Percentiles rank a stretch among this genome's conserved stretches.
Evolutionary conservation across 2,329 filamentous ascomycete genomes (phyloP).

Genomic region (Xylariaceae sp.): DNA sequence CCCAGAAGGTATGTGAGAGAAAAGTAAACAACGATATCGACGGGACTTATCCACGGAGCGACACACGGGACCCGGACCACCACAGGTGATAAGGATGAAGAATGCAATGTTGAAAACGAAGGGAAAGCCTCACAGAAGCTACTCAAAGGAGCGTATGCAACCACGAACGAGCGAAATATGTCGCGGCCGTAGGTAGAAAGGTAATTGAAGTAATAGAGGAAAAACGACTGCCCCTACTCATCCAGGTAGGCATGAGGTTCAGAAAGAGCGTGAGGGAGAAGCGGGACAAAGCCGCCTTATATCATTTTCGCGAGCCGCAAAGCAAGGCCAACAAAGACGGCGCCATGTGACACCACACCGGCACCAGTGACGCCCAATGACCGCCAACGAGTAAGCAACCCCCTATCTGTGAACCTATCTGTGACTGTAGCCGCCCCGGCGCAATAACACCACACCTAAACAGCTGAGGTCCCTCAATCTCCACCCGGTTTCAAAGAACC

Average conservation of each 20-base stretch:
- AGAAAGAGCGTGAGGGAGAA: neutral
- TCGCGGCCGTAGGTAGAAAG: neutral
- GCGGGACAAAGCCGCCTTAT: neutral
- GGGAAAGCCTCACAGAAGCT: conserved; percentile 17
- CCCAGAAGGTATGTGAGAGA: neutral
- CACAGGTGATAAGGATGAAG: neutral
- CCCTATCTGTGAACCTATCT: neutral
- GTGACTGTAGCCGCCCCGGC: neutral
- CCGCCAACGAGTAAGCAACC: neutral
- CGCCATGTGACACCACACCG: neutral
- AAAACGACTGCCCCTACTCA: neutral
- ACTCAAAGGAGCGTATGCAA: conserved; percentile 9
- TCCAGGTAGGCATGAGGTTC: neutral
- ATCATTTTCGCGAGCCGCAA: neutral
- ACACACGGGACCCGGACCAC: neutral
- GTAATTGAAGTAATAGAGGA: neutral
- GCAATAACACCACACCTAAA: neutral
- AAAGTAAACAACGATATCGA: neutral
- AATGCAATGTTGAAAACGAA: conserved; percentile 12
- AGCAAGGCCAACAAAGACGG: neutral
- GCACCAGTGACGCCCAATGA: no score
- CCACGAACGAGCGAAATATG: neutral
- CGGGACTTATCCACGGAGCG: neutral
- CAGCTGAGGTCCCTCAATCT: neutral
- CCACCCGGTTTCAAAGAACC: neutral